Base-by-base conservation (phyloP, 441 rosid genomes). In the Isatis lusitanica region DNA sequence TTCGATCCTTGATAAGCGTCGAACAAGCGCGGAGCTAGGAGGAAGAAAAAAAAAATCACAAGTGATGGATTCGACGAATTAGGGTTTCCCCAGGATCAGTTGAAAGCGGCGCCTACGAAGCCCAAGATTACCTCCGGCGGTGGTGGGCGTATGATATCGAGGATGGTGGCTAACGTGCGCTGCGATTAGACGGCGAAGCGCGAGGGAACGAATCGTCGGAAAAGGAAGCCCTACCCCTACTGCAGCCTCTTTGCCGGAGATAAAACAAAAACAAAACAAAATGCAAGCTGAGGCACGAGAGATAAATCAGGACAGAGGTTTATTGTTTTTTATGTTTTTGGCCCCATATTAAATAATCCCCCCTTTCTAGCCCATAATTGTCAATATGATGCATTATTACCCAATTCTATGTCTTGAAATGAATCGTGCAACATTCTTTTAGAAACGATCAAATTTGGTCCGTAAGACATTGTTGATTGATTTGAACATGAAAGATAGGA, bases 51-150 rank as follows among this genome's bases (percentile, higher is more conserved):
- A 58, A 48, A 28, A 16, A 33, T 28, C 30, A 18, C n/a, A 21
- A 42, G 58, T 61, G 63, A 60, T 59, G 13, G 15, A n/a, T 26
- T 52, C 51, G 51, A 47, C 51, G 55, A 62, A 61, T 66, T 73
- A 70, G 71, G 78, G 78, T 77, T 78, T 51, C 64, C 24, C n/a
- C n/a, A n/a, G n/a, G 7, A 18, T 69, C 35, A 67, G 57, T 44
- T 39, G 40, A 44, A 62, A 43, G 12, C 57, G 50, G 50, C 10
- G 33, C 33, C 3, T 38, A 42, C 39, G 42, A 26, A 10, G 33
- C 56, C 57, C 38, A 60, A 24, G 77, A 73, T 69, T 70, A 82
- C 86, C 86, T 80, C 76, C 71, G 66, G 71, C 77, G 52, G 72
- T 74, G 58, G 71, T 46, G 52, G 61, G 78, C 74, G 79, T 67